Conservation (phyloP, 306 rosid species). For the Myrica gale region DNA sequence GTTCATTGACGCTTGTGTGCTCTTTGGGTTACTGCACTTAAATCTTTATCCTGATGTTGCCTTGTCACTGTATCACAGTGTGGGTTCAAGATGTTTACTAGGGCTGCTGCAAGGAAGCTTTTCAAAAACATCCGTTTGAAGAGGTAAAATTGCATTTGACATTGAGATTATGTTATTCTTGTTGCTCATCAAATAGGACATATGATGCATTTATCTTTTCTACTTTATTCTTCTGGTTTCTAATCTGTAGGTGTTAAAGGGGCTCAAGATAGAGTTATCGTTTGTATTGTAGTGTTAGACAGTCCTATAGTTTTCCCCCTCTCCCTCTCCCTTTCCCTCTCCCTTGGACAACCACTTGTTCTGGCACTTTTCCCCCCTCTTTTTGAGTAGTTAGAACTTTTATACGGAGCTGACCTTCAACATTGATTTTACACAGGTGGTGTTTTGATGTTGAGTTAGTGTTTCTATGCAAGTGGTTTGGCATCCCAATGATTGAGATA, state of each 20-base stretch:
- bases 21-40: conserved; percentile 2
- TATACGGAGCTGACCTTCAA: not conserved
- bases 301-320: not conserved
- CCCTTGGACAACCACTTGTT: no score
- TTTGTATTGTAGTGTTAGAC: not conserved
- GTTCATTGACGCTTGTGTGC: conserved; percentile 9
- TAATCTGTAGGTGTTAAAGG: not conserved
- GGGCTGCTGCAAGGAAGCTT: conserved; percentile 91
- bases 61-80: conserved; percentile 55
- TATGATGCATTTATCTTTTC: not conserved
- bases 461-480: conserved; percentile 65
- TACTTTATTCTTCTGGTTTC: not conserved
- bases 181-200: not conserved
- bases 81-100: conserved; percentile 95
- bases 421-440: conserved; percentile 65
- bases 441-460: conserved; percentile 95
- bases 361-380: no score
- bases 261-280: not conserved
- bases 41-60: conserved; percentile 27
- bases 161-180: not conserved
- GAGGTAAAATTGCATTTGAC: conserved; percentile 46
- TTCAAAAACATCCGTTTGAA: conserved; percentile 77
- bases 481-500: conserved; percentile 72
- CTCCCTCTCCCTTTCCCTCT: not conserved
- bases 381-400: no score